These are phyloP conservation scores for Elsinoe australis DNA, from an alignment of 2,329 filamentous ascomycete species.

Conservation along the genomic window DNA sequence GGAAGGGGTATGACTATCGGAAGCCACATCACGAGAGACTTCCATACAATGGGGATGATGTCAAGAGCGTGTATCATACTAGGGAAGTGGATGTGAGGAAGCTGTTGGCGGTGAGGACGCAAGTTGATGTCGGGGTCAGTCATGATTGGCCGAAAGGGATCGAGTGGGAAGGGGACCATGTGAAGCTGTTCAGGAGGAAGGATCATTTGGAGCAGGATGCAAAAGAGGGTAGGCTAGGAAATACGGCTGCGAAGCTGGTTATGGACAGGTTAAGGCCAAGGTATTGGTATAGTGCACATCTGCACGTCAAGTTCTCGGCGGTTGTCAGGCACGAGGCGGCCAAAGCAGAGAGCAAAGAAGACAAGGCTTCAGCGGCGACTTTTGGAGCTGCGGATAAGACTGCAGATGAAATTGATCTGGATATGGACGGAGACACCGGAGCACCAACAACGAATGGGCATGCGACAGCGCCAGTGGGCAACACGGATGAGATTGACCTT, in stretches of 20 bases:
- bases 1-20: constrained; percentile 82
- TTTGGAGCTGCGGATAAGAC: constrained; percentile 21
- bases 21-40: constrained; percentile 78
- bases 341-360: constrained; percentile 25
- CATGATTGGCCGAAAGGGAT: constrained; percentile 91
- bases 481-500: constrained; percentile 59
- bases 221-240: constrained; percentile 66
- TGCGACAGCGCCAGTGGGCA: constrained; percentile 35
- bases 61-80: constrained; percentile 81
- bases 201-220: constrained; percentile 69
- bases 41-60: constrained; percentile 69
- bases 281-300: constrained; percentile 84
- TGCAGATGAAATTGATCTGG: constrained; percentile 30
- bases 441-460: not conserved
- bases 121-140: constrained; percentile 84
- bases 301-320: constrained; percentile 83
- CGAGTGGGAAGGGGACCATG: constrained; percentile 66
- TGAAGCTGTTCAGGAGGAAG: constrained; percentile 64
- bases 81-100: constrained; percentile 88
- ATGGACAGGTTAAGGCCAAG: constrained; percentile 72
- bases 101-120: constrained; percentile 71
- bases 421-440: constrained; percentile 19
- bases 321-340: constrained; percentile 43
- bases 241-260: constrained; percentile 67
- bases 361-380: constrained; percentile 14